Conservation (phyloP, 2,329 filamentous ascomycete genomes). For the Trichoderma polysporum region DNA sequence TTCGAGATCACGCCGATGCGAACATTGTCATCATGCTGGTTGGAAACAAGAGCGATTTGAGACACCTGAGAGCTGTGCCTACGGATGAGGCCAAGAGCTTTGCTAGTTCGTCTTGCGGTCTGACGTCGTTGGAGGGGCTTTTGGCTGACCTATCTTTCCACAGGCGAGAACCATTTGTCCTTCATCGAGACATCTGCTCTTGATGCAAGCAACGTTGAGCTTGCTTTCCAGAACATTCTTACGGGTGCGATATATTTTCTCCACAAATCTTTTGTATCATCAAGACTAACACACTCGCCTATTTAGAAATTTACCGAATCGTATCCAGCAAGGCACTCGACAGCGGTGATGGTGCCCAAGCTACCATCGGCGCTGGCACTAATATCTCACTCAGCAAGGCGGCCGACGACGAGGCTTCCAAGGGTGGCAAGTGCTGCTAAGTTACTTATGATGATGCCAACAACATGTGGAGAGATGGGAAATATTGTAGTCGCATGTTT, state of each 20-base stretch:
- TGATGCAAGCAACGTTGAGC: conserved; percentile 97
- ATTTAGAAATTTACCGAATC: conserved; percentile 95
- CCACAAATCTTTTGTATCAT: neutral
- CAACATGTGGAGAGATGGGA: conserved; percentile 35
- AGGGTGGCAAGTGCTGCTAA: conserved; percentile 82
- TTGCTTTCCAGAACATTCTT: conserved; percentile 99
- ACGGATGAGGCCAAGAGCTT: conserved; percentile 98
- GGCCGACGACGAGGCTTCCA: conserved; percentile 70
- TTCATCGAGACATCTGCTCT: conserved; percentile 99
- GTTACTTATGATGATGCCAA: conserved; percentile 31
- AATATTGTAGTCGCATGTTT: conserved; percentile 34
- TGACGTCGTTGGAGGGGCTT: neutral
- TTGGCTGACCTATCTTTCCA: conserved; percentile 22
- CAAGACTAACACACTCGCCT: conserved; percentile 14
- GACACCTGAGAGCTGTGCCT: conserved; percentile 92
- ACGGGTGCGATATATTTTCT: conserved; percentile 65
- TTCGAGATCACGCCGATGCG: conserved; percentile 94
- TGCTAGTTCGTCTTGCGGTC: conserved; percentile 65
- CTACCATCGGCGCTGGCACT: conserved; percentile 74
- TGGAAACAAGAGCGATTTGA: conserved; percentile 99
- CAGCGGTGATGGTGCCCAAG: conserved; percentile 77
- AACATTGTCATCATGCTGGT: conserved; percentile 99
- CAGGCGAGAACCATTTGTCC: conserved; percentile 95
- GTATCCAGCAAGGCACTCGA: conserved; percentile 97
- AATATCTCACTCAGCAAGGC: conserved; percentile 87